Base-by-base conservation (phyloP, 352 stramenopile species). In the Pythium scleroteichum region DNA sequence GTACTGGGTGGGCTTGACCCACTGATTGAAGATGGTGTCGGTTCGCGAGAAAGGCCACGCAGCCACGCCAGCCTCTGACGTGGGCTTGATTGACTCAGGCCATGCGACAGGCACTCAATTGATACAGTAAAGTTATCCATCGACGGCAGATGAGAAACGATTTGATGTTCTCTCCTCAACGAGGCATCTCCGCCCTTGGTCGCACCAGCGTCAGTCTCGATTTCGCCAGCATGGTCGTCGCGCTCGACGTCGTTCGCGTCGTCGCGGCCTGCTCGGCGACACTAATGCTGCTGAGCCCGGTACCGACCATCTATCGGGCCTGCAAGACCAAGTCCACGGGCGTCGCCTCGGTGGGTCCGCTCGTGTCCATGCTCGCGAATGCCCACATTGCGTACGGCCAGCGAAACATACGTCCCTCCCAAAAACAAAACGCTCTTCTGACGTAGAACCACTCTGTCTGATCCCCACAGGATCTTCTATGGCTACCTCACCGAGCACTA, bases 261-360 rank as follows among this genome's bases (percentile, higher is more conserved):
- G 44, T 80, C 32, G 64, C 72, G 8, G 68, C 72, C 29, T 73
- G 62, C 51, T 68, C 67, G 4, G 64, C 69, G 29, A 68, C 50
- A 0, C 47, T 69, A 29, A 83, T 82, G 72, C 68, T 81, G 54
- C 49, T 77, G 23, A 85, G 73, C 19, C 76, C 74, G n/a, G 71
- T 75, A 44, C 64, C 72, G 22, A 50, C 71, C 1, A 75, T 85
- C 32, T 62, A 59, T 13, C 64, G 57, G 0, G 62, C 76, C 42
- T 60, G 61, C 46, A 70, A 78, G 53, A 62, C 72, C 51, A 66
- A 76, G 39, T 42, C 73, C 29, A 72, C 71, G 4, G 76, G 73
- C 6, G 65, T 70, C 51, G 73, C 69, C 35, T 86, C 76, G 23
- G 71, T 86, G 38, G 70, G 82, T n/a, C 75, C 76, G n/a, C 65